Percentiles rank a stretch among this genome's conserved stretches.
These are phyloP conservation scores for Phalaenopsis hybrid DNA, from an alignment of 116 monocot genomes.

Conservation along the genomic window DNA sequence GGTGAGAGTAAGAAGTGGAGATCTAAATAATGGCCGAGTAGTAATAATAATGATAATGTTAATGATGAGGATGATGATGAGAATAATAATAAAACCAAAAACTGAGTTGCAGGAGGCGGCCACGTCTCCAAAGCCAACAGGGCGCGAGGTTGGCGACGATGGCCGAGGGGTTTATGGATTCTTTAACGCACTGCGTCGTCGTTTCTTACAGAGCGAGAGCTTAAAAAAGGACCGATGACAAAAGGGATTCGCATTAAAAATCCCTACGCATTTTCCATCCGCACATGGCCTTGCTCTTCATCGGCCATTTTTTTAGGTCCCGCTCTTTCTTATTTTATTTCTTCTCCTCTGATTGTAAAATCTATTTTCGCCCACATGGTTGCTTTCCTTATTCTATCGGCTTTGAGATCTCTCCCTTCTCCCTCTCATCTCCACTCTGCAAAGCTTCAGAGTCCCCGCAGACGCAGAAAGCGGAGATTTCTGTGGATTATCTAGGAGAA, in stretches of 20 bases:
- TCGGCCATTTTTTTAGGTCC: conserved; percentile 14
- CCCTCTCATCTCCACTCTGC: background rate
- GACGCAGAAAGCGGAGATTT: conserved; percentile 12
- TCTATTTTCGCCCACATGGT: conserved; percentile 24
- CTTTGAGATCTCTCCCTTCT: conserved; percentile 8
- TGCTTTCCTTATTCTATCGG: conserved; percentile 8
- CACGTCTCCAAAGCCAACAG: background rate
- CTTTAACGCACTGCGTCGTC: background rate
- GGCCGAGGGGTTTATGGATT: background rate
- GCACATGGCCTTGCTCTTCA: conserved; percentile 10
- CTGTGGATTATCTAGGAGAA: conserved; percentile 8
- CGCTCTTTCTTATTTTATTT: background rate
- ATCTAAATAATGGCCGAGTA: too few species aligned
- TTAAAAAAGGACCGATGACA: conserved; percentile 1
- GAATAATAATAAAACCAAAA: too few species aligned
- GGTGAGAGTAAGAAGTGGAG: too few species aligned
- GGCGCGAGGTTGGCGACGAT: background rate
- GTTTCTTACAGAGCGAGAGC: conserved; percentile 1
- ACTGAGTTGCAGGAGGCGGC: background rate
- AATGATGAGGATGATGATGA: too few species aligned
- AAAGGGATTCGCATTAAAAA: background rate
- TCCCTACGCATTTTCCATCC: background rate
- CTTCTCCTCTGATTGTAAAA: background rate
- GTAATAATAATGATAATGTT: too few species aligned
- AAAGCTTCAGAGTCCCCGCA: background rate